Evolutionary conservation across 257 asterid species (phyloP).

Genomic region (Primulina eburnea): DNA sequence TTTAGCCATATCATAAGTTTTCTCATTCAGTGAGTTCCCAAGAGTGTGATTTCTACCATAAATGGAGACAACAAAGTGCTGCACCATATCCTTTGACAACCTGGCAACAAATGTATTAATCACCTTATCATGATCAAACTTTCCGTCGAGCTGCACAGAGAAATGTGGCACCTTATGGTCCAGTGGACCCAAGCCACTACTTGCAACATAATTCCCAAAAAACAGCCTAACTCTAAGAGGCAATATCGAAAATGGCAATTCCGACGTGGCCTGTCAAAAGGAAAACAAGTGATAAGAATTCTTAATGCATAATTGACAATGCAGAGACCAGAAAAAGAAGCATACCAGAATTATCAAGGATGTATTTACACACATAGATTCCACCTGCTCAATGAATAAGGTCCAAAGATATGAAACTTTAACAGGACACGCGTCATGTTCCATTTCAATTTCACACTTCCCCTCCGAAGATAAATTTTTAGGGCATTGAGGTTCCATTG

Average conservation of each 20-base stretch:
- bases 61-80: constrained; percentile 64
- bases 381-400: constrained; percentile 81
- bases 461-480: constrained; percentile 27
- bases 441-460: constrained; percentile 30
- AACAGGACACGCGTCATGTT: constrained; percentile 27
- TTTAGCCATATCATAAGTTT: constrained; percentile 33
- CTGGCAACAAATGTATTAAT: constrained; percentile 53
- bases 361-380: constrained; percentile 61
- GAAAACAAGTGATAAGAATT: constrained; percentile 20
- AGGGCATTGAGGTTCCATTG: constrained; percentile 28
- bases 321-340: constrained; percentile 2
- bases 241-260: constrained; percentile 53
- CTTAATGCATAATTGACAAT: background rate
- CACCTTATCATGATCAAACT: constrained; percentile 49
- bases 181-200: constrained; percentile 38
- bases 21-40: constrained; percentile 32
- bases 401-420: constrained; percentile 78
- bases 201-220: constrained; percentile 49
- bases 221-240: constrained; percentile 70
- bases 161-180: constrained; percentile 60
- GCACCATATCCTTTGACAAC: constrained; percentile 70
- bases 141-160: constrained; percentile 65
- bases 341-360: constrained; percentile 87
- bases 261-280: constrained; percentile 80
- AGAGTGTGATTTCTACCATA: constrained; percentile 51